Base-by-base conservation (phyloP, 2,329 filamentous ascomycete species). In the Nothophoma quercina region DNA sequence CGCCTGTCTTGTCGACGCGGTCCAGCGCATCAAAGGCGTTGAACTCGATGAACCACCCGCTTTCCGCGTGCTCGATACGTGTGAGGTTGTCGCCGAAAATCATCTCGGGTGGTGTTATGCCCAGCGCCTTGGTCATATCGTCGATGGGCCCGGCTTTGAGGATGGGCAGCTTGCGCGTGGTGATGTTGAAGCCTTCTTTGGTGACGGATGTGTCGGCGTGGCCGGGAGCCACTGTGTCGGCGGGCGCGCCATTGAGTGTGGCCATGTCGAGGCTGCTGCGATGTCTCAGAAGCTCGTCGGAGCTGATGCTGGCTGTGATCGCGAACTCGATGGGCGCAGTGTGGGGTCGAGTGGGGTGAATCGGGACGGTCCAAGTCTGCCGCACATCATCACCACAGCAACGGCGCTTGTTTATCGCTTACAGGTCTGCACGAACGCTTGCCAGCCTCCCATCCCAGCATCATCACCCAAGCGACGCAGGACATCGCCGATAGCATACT, bases 11-110 rank as follows among this genome's bases (percentile, higher is more conserved):
- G 79, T 96, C 93, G 40, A 99, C 95, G 54, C 83, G 81, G 75
- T 97, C 91, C 59, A 99, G 83, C 19, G 93, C 95, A 71, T 93
- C 91, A 64, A 87, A 89, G 18, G 95, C 89, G 71, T 88, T 88
- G 80, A 98, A 99, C 45, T 83, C 78, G 58, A 98, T 80, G 35
- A 80, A 79, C 91, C 92, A 99, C 35, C 86, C 85, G n/a, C 83
- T 86, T 16, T 83, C 81, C n/a, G 78, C 57, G 77, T 98, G 91
- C 45, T 86, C 81, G 55, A 99, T 82, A 6, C 85, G 78, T 32
- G 96, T 87, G 51, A 89, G 79, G 75, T 99, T 99, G 79, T 99
- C 93, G 56, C 95, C 95, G 71, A 99, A 99, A 61, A 99, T 99
- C 95, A 99, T 99, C 79, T 99, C 95, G 7, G 95, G 95, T 32